Percentiles rank a stretch among this genome's conserved stretches.
Evolutionary conservation across 176 grass and related monocot species (phyloP).

Genomic region (Carex kokanica): DNA sequence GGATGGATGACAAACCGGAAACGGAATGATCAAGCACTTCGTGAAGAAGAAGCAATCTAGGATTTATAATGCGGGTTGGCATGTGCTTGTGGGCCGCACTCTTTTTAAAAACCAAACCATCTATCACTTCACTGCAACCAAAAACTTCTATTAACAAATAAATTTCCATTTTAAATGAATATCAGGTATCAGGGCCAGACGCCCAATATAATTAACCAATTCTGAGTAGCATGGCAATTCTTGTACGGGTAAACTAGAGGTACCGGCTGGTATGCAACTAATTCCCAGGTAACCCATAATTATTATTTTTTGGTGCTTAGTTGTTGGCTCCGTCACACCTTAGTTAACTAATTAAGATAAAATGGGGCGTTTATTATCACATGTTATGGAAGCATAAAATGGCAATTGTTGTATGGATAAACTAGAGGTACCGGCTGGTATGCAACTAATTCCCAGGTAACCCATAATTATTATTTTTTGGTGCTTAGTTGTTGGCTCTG

Average conservation of each 20-base stretch:
- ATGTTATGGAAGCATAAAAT: background rate
- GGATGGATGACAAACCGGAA: conserved; percentile 50
- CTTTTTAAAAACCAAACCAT: conserved; percentile 96
- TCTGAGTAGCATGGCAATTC: background rate
- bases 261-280: background rate
- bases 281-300: background rate
- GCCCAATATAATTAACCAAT: background rate
- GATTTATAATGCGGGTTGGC: conserved; percentile 45
- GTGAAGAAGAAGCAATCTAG: conserved; percentile 54
- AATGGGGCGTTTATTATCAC: background rate
- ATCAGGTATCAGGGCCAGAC: background rate
- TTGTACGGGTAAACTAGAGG: background rate
- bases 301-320: background rate
- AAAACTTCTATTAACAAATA: background rate
- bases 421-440: background rate
- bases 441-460: background rate
- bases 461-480: background rate
- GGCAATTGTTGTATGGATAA: background rate
- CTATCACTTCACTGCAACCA: conserved; percentile 73
- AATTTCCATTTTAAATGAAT: background rate
- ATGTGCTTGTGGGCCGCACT: conserved; percentile 70
- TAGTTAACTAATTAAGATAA: background rate
- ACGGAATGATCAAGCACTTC: conserved; percentile 47
- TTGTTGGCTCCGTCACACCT: background rate
- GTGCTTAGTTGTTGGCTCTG: background rate